A percentile compares a stretch with the other conserved stretches of the same genome.
phyloP scores from a whole-genome alignment of 2,329 filamentous ascomycete species.

The Hymenoscyphus scutula region DNA sequence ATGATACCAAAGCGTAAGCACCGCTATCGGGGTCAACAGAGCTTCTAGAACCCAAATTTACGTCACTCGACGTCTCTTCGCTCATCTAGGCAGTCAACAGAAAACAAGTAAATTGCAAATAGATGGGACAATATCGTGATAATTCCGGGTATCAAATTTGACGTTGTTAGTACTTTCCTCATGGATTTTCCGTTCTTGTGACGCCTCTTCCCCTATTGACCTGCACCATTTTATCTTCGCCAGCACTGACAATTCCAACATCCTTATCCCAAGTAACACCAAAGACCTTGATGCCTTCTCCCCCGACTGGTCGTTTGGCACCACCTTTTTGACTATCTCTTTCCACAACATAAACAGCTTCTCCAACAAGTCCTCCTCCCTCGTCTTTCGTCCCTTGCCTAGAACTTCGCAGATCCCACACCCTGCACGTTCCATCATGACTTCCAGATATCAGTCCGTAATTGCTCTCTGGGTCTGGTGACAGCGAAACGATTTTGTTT shows the following conservation, averaged over 20 bases:
- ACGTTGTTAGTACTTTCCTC: background rate
- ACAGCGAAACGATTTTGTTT: slow-evolving; percentile 62
- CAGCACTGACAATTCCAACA: slow-evolving; percentile 85
- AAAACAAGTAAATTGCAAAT: background rate
- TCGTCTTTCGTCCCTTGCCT: slow-evolving; percentile 58
- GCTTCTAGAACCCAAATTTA: background rate
- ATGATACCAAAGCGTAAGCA: background rate
- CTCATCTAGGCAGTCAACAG: no score
- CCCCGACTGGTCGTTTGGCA: slow-evolving; percentile 63
- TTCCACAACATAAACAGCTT: slow-evolving; percentile 73
- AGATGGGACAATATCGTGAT: background rate
- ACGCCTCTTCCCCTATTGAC: slow-evolving; percentile 58
- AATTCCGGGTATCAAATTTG: background rate
- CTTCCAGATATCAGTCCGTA: slow-evolving; percentile 86
- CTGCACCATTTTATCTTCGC: slow-evolving; percentile 93
- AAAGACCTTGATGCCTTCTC: slow-evolving; percentile 89
- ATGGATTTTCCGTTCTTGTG: slow-evolving; percentile 24
- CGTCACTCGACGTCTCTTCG: background rate
- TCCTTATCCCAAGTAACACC: slow-evolving; percentile 80
- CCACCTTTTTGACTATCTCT: slow-evolving; percentile 65
- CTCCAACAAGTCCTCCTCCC: slow-evolving; percentile 60
- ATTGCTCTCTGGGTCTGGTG: slow-evolving; percentile 56
- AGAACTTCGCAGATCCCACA: slow-evolving; percentile 86
- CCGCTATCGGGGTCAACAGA: background rate
- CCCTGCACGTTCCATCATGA: slow-evolving; percentile 86